These are phyloP conservation scores for Clitopilus hobsonii DNA, from an alignment of 768 basidiomycete species.

Conservation along the genomic window DNA sequence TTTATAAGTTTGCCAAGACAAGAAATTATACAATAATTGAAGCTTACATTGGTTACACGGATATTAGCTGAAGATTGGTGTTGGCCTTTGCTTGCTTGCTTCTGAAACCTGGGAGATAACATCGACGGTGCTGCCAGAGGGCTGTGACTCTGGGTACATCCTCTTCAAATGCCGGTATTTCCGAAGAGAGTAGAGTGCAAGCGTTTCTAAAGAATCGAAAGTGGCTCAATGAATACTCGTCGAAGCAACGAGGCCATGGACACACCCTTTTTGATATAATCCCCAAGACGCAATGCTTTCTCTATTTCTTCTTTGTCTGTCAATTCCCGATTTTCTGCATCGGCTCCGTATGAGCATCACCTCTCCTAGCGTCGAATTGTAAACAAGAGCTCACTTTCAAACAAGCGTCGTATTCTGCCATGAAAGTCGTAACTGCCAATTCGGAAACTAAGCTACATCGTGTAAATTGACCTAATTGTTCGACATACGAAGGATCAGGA, in stretches of 20 bases:
- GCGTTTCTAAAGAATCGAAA: constrained; percentile 51
- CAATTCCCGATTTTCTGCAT: constrained; percentile 61
- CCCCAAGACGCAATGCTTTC: constrained; percentile 66
- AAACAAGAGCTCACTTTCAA: constrained; percentile 53
- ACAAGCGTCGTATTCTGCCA: constrained; percentile 62
- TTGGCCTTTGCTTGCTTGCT: constrained; percentile 6
- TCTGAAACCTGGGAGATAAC: constrained; percentile 6
- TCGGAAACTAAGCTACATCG: constrained; percentile 4
- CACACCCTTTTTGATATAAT: constrained; percentile 84
- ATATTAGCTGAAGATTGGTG: constrained; percentile 8
- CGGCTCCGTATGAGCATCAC: constrained; percentile 3
- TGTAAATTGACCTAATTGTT: constrained; percentile 7
- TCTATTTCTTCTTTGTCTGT: constrained; percentile 71
- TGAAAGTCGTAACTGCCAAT: constrained; percentile 65
- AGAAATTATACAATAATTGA: not conserved
- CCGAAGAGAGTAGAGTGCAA: constrained; percentile 75
- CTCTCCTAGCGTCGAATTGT: not conserved
- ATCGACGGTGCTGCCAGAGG: constrained; percentile 7
- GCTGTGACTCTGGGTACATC: constrained; percentile 49
- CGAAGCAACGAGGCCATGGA: not conserved
- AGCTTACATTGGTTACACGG: not conserved
- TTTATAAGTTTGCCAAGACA: too few relatives aligned
- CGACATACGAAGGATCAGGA: constrained; percentile 71
- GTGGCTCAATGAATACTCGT: not conserved
- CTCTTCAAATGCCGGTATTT: constrained; percentile 80